Conservation (phyloP, 2,329 filamentous ascomycete species). For the Neocucurbitaria cava region DNA sequence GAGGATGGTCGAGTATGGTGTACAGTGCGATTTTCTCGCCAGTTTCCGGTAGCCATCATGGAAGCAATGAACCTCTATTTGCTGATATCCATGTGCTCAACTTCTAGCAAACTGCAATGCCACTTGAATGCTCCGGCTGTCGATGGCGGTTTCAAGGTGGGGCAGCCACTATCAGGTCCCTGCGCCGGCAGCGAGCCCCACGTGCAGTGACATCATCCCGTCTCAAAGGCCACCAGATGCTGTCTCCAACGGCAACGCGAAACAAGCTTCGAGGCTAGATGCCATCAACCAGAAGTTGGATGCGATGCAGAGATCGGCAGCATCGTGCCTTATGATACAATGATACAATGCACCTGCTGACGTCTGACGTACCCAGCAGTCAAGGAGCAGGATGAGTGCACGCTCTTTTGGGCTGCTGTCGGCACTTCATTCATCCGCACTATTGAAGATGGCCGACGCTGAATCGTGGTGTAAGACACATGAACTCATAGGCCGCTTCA, state of each 20-base stretch:
- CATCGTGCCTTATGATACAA: background rate
- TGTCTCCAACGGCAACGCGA: conserved; percentile 2
- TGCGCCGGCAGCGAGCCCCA: conserved; percentile 21
- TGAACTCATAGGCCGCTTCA: no score
- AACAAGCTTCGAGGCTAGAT: conserved; percentile 12
- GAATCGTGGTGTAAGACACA: no score
- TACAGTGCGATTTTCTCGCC: background rate
- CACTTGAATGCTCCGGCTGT: background rate
- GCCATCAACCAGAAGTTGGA: conserved; percentile 2
- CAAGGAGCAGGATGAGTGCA: background rate
- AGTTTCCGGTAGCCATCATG: no score
- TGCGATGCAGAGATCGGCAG: background rate
- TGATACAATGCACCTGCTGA: conserved; percentile 1
- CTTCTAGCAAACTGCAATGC: background rate
- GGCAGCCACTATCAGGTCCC: conserved; percentile 14
- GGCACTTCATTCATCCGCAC: background rate
- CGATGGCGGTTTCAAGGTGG: conserved; percentile 7
- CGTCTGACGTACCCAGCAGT: conserved; percentile 8
- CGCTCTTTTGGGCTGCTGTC: background rate
- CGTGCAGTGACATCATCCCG: conserved; percentile 26
- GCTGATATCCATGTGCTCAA: background rate
- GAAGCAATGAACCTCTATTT: no score
- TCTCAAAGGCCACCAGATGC: background rate
- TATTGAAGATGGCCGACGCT: background rate
- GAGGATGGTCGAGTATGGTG: background rate